Base-by-base conservation (phyloP, 768 basidiomycete species). In the Chiua virens region DNA sequence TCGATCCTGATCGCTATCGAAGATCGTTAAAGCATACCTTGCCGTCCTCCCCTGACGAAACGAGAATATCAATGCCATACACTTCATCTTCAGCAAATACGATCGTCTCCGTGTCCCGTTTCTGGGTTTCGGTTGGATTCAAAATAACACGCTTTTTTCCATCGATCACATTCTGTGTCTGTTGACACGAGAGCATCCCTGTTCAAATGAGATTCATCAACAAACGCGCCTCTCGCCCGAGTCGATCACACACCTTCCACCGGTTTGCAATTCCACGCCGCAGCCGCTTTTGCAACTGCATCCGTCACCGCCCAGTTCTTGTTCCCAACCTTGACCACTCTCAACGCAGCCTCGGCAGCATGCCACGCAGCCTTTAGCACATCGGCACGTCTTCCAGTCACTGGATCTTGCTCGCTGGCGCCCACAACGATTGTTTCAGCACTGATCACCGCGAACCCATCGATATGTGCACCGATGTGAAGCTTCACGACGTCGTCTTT, bases 221-320 rank as follows among this genome's bases (percentile, higher is more conserved):
- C 41, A 27, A 47, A 32, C 20, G 14, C 3, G 30, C 34, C 28
- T 20, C 11, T 37, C 34, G 17, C 42, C 14, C 39, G 35, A 47
- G 15, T 50, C 38, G 18, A 25, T 39, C 45, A n/a, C 36, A 67
- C 57, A 86, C 92, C 94, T 79, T 99, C 97, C 34, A 99, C 92
- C 37, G 94, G 90, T 67, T 92, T 91, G 78, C 93, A 93, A 59
- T 82, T 81, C 79, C 85, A 91, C 27, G 80, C 76, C 15, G 83
- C 74, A 15, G 87, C 80, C 32, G 86, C 79, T 65, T 86, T 86
- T 49, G 74, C 75, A 40, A 98, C 88, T 40, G 82, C 83, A 25
- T 98, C 92, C 21, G 96, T 98, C 47, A 98, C 86, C 40, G 82
- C 80, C 88, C 92, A 98, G 76, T 98, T 98, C 75, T 91, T 95